These are phyloP conservation scores for Camillea tinctor DNA, from an alignment of 2,329 filamentous ascomycete species.

Conservation along the genomic window DNA sequence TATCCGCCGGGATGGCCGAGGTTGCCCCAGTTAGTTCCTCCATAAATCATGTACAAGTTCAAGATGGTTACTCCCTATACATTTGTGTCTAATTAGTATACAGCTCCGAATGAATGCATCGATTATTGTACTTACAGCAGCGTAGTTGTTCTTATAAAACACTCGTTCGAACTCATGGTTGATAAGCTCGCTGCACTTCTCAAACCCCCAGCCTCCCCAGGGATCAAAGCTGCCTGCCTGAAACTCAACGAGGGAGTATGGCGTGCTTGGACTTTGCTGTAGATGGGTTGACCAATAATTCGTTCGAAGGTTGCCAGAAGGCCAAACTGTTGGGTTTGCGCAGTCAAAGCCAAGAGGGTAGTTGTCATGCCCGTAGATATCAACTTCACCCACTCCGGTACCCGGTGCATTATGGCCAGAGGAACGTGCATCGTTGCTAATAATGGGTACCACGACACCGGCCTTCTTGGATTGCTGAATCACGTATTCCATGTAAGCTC, in stretches of 20 bases:
- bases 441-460: not conserved
- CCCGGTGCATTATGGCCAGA: not conserved
- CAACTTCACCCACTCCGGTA: slow-evolving; percentile 24
- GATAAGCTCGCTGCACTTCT: slow-evolving; percentile 59
- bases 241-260: slow-evolving; percentile 54
- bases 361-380: slow-evolving; percentile 38
- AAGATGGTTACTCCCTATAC: slow-evolving; percentile 60
- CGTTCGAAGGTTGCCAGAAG: slow-evolving; percentile 53
- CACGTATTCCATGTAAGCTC: slow-evolving; percentile 68
- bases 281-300: slow-evolving; percentile 54
- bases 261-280: slow-evolving; percentile 62
- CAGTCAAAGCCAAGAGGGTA: slow-evolving; percentile 48
- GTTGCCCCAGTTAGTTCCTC: slow-evolving; percentile 85
- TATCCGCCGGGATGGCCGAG: slow-evolving; percentile 68
- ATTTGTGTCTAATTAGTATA: not conserved
- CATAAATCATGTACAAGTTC: slow-evolving; percentile 59
- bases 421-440: not conserved
- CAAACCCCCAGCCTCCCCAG: slow-evolving; percentile 71
- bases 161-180: slow-evolving; percentile 75
- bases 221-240: slow-evolving; percentile 71
- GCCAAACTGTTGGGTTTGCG: slow-evolving; percentile 54
- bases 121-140: slow-evolving; percentile 38
- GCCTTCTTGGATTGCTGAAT: slow-evolving; percentile 47
- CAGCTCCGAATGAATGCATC: not conserved
- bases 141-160: slow-evolving; percentile 75